Conservation (phyloP, 2,329 filamentous ascomycete genomes). For the Fusarium robinianum region DNA sequence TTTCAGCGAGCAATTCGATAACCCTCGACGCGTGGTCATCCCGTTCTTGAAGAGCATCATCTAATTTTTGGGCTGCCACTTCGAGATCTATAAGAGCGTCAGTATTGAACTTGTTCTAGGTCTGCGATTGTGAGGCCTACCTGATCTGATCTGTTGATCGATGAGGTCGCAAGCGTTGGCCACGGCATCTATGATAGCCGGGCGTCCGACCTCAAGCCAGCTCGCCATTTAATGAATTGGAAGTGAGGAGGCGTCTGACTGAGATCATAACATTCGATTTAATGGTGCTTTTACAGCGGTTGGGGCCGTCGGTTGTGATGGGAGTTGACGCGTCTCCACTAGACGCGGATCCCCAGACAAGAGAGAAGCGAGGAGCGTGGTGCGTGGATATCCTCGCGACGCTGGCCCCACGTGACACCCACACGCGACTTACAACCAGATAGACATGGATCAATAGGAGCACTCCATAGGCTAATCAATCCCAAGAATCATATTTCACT, state of each 20-base stretch:
- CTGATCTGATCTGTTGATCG: slow-evolving; percentile 43
- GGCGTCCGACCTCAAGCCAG: slow-evolving; percentile 47
- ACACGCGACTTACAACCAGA: no score
- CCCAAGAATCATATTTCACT: no score
- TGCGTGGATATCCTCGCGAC: no score
- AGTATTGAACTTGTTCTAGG: slow-evolving; percentile 4
- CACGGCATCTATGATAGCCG: slow-evolving; percentile 48
- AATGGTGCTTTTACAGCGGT: no score
- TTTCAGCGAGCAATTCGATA: slow-evolving; percentile 23
- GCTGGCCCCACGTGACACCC: no score
- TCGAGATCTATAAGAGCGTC: slow-evolving; percentile 39
- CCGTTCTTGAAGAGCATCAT: slow-evolving; percentile 24
- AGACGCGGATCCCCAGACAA: no score
- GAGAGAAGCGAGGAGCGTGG: no score
- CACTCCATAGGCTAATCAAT: no score
- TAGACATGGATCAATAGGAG: no score
- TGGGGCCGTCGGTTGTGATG: slow-evolving; percentile 3
- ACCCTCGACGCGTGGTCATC: slow-evolving; percentile 18
- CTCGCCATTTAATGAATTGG: slow-evolving; percentile 42
- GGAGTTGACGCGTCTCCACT: no score
- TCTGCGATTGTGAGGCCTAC: slow-evolving; percentile 32
- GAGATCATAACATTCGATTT: no score
- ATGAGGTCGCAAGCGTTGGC: slow-evolving; percentile 47
- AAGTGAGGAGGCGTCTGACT: background rate
- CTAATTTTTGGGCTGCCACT: slow-evolving; percentile 48